A percentile compares a stretch with the other conserved stretches of the same genome.
Evolutionary conservation across 2,329 filamentous ascomycete species (phyloP).

Genomic region (Fusarium robinianum): DNA sequence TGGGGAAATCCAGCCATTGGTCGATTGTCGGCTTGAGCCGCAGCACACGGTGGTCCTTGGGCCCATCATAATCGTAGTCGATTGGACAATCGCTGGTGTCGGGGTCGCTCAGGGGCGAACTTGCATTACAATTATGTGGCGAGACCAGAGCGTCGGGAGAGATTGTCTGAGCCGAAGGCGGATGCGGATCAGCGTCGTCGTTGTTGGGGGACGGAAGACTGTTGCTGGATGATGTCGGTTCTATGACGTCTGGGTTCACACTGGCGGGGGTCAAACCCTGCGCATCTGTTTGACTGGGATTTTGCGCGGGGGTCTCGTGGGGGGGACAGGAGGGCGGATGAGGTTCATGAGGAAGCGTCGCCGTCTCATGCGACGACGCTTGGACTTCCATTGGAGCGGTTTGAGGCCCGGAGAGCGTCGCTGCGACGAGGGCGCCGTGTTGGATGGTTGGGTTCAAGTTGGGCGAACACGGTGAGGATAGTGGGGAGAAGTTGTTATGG

Average conservation of each 20-base stretch:
- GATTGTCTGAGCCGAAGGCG: slow-evolving; percentile 5
- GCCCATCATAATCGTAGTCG: slow-evolving; percentile 41
- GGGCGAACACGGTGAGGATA: slow-evolving; percentile 5
- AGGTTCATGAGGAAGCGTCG: slow-evolving; percentile 12
- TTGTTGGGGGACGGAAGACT: slow-evolving; percentile 10
- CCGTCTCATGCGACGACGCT: slow-evolving; percentile 18
- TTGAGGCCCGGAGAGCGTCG: slow-evolving; percentile 19
- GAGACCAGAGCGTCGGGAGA: slow-evolving; percentile 6
- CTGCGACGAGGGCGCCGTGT: slow-evolving; percentile 18
- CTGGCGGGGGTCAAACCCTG: slow-evolving; percentile 29
- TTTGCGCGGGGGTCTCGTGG: slow-evolving; percentile 10
- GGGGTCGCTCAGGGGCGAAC: slow-evolving; percentile 35
- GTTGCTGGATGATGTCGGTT: slow-evolving; percentile 16
- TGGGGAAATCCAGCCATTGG: slow-evolving; percentile 46
- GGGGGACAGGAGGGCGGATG: slow-evolving; percentile 14
- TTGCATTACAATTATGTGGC: slow-evolving; percentile 23
- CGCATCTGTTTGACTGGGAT: slow-evolving; percentile 11
- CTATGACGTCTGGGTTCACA: slow-evolving; percentile 23
- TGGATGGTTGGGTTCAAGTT: not conserved
- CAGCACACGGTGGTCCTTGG: slow-evolving; percentile 38
- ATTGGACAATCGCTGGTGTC: slow-evolving; percentile 29
- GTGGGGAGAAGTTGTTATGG: slow-evolving; percentile 11
- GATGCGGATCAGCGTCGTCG: slow-evolving; percentile 4
- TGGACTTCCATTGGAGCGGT: slow-evolving; percentile 32
- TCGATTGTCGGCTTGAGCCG: slow-evolving; percentile 42